These are phyloP conservation scores for Hymenoscyphus albidus DNA, from an alignment of 2,329 filamentous ascomycete genomes.

Conservation along the genomic window DNA sequence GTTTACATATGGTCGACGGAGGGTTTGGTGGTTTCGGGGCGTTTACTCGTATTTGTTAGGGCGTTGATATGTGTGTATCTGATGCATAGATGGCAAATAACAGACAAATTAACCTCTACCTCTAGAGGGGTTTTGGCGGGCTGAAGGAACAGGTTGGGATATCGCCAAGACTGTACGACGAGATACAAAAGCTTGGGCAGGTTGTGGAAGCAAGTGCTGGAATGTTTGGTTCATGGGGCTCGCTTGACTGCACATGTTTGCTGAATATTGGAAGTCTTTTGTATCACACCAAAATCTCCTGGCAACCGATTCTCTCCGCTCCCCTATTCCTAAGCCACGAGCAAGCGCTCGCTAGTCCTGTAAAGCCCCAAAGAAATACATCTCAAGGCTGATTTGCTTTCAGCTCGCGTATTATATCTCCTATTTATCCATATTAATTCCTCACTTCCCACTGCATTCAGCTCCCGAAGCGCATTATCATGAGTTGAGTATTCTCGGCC, in stretches of 20 bases:
- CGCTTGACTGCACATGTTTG: neutral
- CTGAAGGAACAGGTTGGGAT: neutral
- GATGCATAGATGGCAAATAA: slow-evolving; percentile 14
- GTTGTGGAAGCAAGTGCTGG: neutral
- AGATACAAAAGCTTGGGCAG: neutral
- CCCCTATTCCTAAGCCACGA: neutral
- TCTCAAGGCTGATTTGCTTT: slow-evolving; percentile 10
- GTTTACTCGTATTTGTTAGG: slow-evolving; percentile 7
- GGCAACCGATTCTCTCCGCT: neutral
- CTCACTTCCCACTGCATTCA: neutral
- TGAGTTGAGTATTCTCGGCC: slow-evolving; percentile 5
- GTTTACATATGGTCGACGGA: slow-evolving; percentile 11
- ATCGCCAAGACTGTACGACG: neutral
- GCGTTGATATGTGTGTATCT: slow-evolving; percentile 7
- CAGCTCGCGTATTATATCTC: slow-evolving; percentile 4
- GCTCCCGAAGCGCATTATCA: neutral
- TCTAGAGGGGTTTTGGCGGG: neutral
- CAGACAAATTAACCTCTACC: neutral
- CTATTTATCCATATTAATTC: neutral
- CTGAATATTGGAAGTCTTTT: neutral
- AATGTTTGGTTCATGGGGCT: neutral
- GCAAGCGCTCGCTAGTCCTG: neutral
- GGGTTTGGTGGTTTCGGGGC: slow-evolving; percentile 12
- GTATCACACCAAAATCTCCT: neutral
- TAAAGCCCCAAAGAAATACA: slow-evolving; percentile 1